phyloP scores from a whole-genome alignment of 2,329 filamentous ascomycete genomes.

The Pseudogymnoascus sp. region DNA sequence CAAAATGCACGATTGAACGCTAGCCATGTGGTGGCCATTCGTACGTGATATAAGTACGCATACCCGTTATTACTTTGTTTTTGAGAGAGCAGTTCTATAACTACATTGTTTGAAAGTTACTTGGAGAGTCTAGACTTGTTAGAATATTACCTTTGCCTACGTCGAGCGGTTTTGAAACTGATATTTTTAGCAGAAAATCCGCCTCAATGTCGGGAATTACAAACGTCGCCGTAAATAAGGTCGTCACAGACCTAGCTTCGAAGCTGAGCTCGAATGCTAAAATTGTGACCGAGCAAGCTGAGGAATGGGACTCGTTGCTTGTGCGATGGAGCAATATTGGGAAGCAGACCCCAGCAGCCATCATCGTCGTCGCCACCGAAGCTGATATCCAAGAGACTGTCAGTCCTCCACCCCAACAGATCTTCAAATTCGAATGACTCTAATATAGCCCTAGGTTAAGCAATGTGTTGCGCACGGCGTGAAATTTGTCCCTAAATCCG shows the following conservation, averaged over 20 bases:
- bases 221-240: not conserved
- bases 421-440: not conserved
- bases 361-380: slow-evolving; percentile 15
- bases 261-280: not conserved
- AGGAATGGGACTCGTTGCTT: not conserved
- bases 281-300: not conserved
- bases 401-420: not conserved
- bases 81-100: not conserved
- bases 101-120: not conserved
- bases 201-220: not conserved
- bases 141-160: not conserved
- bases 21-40: not conserved
- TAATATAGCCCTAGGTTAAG: not conserved
- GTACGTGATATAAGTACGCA: not conserved
- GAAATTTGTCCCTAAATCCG: slow-evolving; percentile 22
- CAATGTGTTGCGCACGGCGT: slow-evolving; percentile 8
- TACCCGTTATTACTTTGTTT: not conserved
- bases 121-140: not conserved
- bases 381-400: slow-evolving; percentile 16
- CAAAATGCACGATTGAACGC: not conserved
- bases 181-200: not conserved
- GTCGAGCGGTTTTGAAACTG: not conserved
- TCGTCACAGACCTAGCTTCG: not conserved
- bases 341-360: slow-evolving; percentile 14
- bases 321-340: slow-evolving; percentile 17